Conservation (phyloP, 306 rosid genomes). For the Cucumis hystrix region DNA sequence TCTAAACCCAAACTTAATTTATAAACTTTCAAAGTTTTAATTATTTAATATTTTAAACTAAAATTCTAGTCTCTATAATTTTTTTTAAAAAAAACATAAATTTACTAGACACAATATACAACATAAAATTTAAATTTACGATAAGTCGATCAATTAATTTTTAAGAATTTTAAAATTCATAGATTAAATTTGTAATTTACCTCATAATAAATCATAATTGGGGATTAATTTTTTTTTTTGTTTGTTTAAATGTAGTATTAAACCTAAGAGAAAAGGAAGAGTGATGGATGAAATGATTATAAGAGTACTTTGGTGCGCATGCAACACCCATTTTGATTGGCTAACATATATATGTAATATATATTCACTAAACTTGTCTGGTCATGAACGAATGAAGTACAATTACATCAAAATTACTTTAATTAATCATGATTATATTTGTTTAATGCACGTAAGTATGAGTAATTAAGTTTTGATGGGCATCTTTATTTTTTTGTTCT, state of each 20-base stretch:
- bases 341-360: neutral
- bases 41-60: too few relatives aligned
- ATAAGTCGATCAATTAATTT: too few relatives aligned
- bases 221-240: too few relatives aligned
- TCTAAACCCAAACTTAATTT: too few relatives aligned
- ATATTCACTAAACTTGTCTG: neutral
- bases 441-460: neutral
- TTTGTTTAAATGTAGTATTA: neutral
- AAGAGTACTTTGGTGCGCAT: neutral
- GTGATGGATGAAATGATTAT: neutral
- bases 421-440: neutral
- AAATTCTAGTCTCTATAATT: too few relatives aligned
- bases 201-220: too few relatives aligned
- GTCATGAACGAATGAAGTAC: neutral
- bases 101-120: too few relatives aligned
- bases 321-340: neutral
- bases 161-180: too few relatives aligned
- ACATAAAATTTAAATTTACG: too few relatives aligned
- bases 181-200: too few relatives aligned
- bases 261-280: neutral
- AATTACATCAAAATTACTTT: neutral
- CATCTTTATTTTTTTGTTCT: neutral
- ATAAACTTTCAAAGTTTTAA: too few relatives aligned
- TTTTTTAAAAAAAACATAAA: too few relatives aligned
- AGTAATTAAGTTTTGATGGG: neutral